phyloP scores from a whole-genome alignment of 1,139 yeast species.

The Candida pseudoviswanathii region DNA sequence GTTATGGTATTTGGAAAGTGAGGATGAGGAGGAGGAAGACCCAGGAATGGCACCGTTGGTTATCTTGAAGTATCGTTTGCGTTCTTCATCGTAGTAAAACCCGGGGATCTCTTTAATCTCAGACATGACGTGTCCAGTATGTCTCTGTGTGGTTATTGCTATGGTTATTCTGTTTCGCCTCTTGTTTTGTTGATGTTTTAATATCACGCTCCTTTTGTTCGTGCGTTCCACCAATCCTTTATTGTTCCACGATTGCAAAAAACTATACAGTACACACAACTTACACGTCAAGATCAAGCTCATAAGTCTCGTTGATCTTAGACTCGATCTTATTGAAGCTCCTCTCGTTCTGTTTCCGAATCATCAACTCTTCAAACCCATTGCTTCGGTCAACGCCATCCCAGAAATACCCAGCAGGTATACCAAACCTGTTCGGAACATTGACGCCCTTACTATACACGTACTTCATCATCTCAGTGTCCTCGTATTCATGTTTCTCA shows the following conservation, averaged over 20 bases:
- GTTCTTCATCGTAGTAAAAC: constrained; percentile 45
- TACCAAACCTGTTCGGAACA: constrained; percentile 73
- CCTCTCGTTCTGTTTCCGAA: constrained; percentile 54
- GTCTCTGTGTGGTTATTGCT: not conserved
- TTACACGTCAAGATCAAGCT: constrained; percentile 24
- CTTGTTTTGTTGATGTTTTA: not conserved
- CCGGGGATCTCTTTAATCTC: constrained; percentile 41
- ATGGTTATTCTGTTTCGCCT: not conserved
- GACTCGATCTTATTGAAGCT: constrained; percentile 24
- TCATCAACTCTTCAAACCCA: constrained; percentile 78
- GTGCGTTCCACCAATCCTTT: not conserved
- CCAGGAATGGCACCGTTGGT: constrained; percentile 33
- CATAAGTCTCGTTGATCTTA: constrained; percentile 27
- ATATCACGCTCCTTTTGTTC: not conserved
- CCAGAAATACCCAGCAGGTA: constrained; percentile 84
- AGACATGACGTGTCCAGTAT: constrained; percentile 6
- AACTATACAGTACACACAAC: not conserved
- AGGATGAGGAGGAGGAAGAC: constrained; percentile 1
- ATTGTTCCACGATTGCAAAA: too few species aligned
- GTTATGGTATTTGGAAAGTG: constrained; percentile 31
- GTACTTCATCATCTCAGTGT: constrained; percentile 21
- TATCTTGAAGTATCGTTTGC: constrained; percentile 47
- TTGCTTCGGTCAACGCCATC: constrained; percentile 91
- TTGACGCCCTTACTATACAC: constrained; percentile 49
- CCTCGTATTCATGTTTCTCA: constrained; percentile 40